Evolutionary conservation across 805 yeast genomes (phyloP).

Genomic region (Lipomyces japonicus): DNA sequence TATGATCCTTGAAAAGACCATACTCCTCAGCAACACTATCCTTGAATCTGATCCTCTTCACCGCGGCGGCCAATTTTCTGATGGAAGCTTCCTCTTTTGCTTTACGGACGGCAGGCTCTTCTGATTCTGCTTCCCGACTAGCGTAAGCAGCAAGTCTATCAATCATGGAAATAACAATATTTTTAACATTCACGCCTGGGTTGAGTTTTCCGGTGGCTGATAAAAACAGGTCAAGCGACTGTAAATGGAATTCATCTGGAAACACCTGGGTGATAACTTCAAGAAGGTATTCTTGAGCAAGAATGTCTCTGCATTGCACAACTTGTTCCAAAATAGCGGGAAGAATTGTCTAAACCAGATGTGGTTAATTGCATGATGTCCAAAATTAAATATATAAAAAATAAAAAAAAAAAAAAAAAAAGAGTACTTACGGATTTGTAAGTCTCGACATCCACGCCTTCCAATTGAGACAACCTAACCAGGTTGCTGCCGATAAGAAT

Average conservation of each 20-base stretch:
- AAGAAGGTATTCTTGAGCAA: slow-evolving; percentile 87
- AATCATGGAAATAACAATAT: slow-evolving; percentile 64
- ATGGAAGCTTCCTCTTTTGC: slow-evolving; percentile 21
- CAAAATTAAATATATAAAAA: neutral
- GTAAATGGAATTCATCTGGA: slow-evolving; percentile 86
- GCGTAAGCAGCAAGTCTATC: slow-evolving; percentile 59
- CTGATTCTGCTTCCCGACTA: slow-evolving; percentile 40
- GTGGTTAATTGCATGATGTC: no score
- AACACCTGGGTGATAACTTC: slow-evolving; percentile 93
- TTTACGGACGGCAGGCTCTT: slow-evolving; percentile 29
- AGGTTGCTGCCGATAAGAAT: slow-evolving; percentile 90
- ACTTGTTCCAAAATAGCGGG: slow-evolving; percentile 86
- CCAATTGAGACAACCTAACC: slow-evolving; percentile 81
- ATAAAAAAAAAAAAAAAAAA: neutral
- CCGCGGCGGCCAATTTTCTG: slow-evolving; percentile 26
- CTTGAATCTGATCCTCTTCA: slow-evolving; percentile 25
- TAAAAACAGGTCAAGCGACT: slow-evolving; percentile 64
- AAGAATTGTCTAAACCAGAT: slow-evolving; percentile 56
- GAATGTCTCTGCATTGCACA: slow-evolving; percentile 82
- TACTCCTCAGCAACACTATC: slow-evolving; percentile 27
- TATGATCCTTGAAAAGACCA: slow-evolving; percentile 23
- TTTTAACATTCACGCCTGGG: slow-evolving; percentile 65
- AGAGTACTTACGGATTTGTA: slow-evolving; percentile 36
- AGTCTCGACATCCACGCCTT: slow-evolving; percentile 52
- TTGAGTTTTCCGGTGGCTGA: slow-evolving; percentile 62